Evolutionary conservation across 768 basidiomycete genomes (phyloP), one percentile per base, ranked within the genome.

Genomic region (Leucosporidium creatinivorum): DNA sequence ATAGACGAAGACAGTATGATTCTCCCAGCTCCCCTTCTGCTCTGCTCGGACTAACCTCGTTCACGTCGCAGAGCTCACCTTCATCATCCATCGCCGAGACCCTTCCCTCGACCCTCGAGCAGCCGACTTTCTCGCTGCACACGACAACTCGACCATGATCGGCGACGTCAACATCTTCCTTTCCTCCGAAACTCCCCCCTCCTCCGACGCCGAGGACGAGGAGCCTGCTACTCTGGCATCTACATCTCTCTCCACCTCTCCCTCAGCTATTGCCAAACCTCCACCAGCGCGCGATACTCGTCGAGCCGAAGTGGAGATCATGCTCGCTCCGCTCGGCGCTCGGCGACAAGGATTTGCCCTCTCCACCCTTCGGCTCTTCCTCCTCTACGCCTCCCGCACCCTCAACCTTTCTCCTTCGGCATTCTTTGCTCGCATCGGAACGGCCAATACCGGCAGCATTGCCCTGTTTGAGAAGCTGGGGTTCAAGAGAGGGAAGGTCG

Each of bases 131-230:
- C 65, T 77, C 13, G 25, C 44, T 0, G 65, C 61, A 33, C 75
- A 58, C 76, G 80, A 65, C 70, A 80, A 73, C 49, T 75, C 81
- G 67, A 83, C 82, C 15, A 93, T 94, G 91, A 80, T 93, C 25
- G 93, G 93, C 39, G 93, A 97, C 76, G 91, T 92, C 47, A 96
- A 96, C 77, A 78, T 96, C 31, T 96, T 96, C 77, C 78, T 94
- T 52, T 87, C 87, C 56, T 85, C 86, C 56, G 71, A 23, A 77
- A 69, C 39, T 73, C 57, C 62, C 0, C 50, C 58, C 5, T 39
- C 66, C 15, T 72, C 75, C 25, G 71, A 70, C 15, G 79, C 79
- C 31, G 78, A 73, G 2, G 75, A 75, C 1, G 78, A 79, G 4
- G 75, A 77, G 1, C 31, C 31, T 31, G 13, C 39, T 44, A 13